Evolutionary conservation across 2,329 filamentous ascomycete species (phyloP).

Genomic region (Trichoderma sp.): DNA sequence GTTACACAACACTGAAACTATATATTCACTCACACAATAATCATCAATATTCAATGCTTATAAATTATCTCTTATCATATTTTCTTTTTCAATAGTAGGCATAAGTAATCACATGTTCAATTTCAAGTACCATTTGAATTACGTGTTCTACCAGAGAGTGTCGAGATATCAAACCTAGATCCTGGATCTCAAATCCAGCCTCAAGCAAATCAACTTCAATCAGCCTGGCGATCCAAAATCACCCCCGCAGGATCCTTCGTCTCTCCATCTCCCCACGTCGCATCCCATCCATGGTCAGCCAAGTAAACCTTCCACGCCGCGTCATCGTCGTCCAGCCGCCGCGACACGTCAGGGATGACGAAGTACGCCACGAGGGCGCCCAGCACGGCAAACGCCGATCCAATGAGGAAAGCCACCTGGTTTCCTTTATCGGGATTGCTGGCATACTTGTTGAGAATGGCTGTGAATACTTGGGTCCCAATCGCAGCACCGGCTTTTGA

Average conservation of each 20-base stretch:
- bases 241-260: slow-evolving; percentile 29
- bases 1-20: background rate
- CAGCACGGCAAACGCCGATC: slow-evolving; percentile 48
- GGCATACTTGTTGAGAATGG: slow-evolving; percentile 48
- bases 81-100: background rate
- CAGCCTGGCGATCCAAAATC: background rate
- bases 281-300: slow-evolving; percentile 32
- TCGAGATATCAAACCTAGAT: background rate
- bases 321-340: slow-evolving; percentile 32
- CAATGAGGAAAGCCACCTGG: slow-evolving; percentile 53
- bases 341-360: slow-evolving; percentile 31
- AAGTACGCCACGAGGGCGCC: slow-evolving; percentile 26
- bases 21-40: background rate
- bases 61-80: background rate
- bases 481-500: slow-evolving; percentile 54
- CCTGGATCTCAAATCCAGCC: background rate
- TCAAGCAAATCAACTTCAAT: background rate
- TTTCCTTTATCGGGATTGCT: slow-evolving; percentile 45
- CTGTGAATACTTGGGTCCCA: slow-evolving; percentile 52
- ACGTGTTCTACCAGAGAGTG: background rate
- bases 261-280: slow-evolving; percentile 33
- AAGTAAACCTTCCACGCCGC: slow-evolving; percentile 35
- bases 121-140: background rate
- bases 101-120: background rate
- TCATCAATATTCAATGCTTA: too few relatives aligned